These are phyloP conservation scores for Arthromyces matolae DNA, from an alignment of 768 basidiomycete species.

Conservation along the genomic window DNA sequence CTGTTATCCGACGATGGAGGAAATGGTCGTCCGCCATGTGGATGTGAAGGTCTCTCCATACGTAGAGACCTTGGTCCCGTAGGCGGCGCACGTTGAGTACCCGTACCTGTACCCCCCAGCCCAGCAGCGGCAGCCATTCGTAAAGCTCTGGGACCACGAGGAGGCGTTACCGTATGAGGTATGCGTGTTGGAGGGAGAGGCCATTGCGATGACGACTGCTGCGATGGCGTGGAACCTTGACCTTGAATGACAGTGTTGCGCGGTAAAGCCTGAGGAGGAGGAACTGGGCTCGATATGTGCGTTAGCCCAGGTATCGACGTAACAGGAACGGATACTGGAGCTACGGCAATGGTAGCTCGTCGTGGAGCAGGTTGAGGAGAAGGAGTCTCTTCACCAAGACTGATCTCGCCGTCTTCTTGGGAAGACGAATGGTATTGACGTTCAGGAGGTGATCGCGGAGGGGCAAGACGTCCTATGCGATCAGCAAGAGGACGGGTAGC, in stretches of 20 bases:
- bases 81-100: constrained; percentile 4
- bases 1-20: too few relatives aligned
- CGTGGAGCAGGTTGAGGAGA: constrained; percentile 9
- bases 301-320: too few relatives aligned
- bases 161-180: background rate
- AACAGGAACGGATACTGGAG: background rate
- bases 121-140: background rate
- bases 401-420: constrained; percentile 56
- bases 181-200: background rate
- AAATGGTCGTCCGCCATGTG: too few relatives aligned
- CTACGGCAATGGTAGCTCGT: too few relatives aligned
- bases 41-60: too few relatives aligned
- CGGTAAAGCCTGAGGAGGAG: too few relatives aligned
- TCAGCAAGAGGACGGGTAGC: background rate
- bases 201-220: background rate
- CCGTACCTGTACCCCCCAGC: background rate
- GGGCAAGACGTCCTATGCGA: constrained; percentile 1
- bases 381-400: constrained; percentile 17
- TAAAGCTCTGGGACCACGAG: background rate
- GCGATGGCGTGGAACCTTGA: too few relatives aligned
- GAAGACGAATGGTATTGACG: constrained; percentile 27
- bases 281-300: constrained; percentile 37
- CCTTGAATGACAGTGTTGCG: too few relatives aligned
- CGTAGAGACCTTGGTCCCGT: constrained; percentile 10
- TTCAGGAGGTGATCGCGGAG: constrained; percentile 1